Conservation (phyloP, 768 basidiomycete species). For the Boletus speciosus region DNA sequence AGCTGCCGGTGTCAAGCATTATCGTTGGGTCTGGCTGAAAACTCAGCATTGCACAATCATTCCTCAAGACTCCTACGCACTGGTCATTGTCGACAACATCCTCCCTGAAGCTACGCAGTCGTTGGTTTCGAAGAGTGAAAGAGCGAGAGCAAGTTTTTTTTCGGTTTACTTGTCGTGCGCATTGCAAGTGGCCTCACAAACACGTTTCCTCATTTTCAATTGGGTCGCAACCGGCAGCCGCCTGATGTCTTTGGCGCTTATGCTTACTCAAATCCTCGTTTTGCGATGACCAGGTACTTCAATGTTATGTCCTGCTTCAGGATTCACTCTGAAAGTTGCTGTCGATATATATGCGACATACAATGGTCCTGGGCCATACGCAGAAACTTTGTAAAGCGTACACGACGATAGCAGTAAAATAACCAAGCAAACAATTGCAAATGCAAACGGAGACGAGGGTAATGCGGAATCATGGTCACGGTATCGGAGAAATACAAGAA, state of each 20-base stretch:
- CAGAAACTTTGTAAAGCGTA: neutral
- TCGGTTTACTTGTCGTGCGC: neutral
- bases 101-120: neutral
- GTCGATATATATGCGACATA: neutral
- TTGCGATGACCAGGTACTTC: neutral
- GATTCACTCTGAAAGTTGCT: neutral
- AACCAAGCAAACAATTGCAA: neutral
- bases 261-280: neutral
- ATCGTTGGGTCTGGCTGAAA: neutral
- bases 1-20: neutral
- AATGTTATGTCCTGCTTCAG: neutral
- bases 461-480: neutral
- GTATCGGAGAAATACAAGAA: slow-evolving; percentile 1
- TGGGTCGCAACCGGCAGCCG: neutral
- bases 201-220: neutral
- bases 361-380: too few species aligned
- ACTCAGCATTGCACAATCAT: neutral
- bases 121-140: neutral
- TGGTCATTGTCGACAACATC: neutral
- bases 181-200: neutral
- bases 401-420: neutral
- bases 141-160: neutral
- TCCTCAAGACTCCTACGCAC: neutral
- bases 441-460: neutral
- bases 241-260: neutral